Base-by-base conservation (phyloP, 2,329 filamentous ascomycete genomes). In the Aspergillus intermedius region DNA sequence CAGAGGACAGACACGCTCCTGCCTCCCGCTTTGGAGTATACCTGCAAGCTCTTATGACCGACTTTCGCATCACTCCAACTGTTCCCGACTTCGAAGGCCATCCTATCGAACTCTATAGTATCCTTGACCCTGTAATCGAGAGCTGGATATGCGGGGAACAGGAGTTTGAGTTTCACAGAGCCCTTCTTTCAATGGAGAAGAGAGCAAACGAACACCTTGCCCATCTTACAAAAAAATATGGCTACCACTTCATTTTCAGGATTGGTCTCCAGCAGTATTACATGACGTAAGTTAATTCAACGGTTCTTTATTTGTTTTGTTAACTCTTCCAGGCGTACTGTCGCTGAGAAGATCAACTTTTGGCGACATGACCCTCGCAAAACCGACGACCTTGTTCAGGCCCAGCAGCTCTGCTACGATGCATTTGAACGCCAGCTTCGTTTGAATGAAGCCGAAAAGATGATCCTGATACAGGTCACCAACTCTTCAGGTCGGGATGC, bases 251-350 rank as follows among this genome's bases (percentile, higher is more conserved):
- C 42, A 54, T 56, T 44, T 59, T 62, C 51, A 54, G 58, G 42
- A 51, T 52, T 45, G 60, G 58, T n/a, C 53, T 63, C 22, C 53
- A 55, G 10, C 48, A 63, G 45, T 62, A 59, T 39, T 62, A 57
- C 47, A 54, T 56, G 49, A 61, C 54, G 62, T 63, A 51, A 49
- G 60, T 52, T 42, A 30, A 32, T 13, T 10, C 37, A 6, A 40
- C 21, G 7, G 23, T 4, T 45, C 9, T 41, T 17, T 17, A 45
- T 44, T 37, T 41, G 43, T 22, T 7, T 35, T 51, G 17, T 43
- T 46, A 34, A 55, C 32, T 19, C 35, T 32, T 5, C 13, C 28
- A 60, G 57, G 9, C 57, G 52, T 37, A 42, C 47, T 41, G 48
- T 60, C 39, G 52, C 39, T 17, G 49, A 51, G 22, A 49, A 51